phyloP scores from a whole-genome alignment of 2,329 filamentous ascomycete genomes.

The Epichloe baconii region DNA sequence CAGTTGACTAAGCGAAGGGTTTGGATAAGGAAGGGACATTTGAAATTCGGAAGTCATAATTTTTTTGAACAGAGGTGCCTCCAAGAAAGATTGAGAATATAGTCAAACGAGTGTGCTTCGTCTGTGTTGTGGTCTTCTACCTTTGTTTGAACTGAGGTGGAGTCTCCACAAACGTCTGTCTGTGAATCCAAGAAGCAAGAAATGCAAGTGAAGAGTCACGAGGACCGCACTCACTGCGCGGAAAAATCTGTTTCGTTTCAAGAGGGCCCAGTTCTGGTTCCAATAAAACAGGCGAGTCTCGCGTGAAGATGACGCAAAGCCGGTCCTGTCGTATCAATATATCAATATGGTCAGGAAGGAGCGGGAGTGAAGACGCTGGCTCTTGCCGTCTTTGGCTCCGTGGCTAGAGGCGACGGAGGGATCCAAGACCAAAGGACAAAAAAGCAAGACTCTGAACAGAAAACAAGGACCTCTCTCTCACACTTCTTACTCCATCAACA shows the following conservation, averaged over 20 bases:
- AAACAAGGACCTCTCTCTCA: background rate
- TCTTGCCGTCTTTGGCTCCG: background rate
- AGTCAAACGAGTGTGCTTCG: background rate
- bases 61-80: background rate
- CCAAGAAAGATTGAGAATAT: background rate
- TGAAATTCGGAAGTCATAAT: constrained; percentile 16
- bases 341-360: background rate
- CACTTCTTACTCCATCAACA: background rate
- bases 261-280: background rate
- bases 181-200: constrained; percentile 1
- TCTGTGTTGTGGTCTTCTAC: background rate
- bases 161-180: background rate
- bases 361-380: background rate
- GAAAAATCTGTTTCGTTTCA: background rate
- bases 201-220: background rate
- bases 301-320: constrained; percentile 3
- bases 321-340: background rate
- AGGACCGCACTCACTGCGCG: background rate
- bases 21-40: constrained; percentile 21
- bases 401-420: background rate
- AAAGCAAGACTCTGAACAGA: background rate
- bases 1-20: constrained; percentile 20
- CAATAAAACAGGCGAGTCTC: constrained; percentile 1
- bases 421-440: background rate
- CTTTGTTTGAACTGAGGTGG: background rate